Base-by-base conservation (phyloP, 2,329 filamentous ascomycete species). In the Hyphodiscus sp. region DNA sequence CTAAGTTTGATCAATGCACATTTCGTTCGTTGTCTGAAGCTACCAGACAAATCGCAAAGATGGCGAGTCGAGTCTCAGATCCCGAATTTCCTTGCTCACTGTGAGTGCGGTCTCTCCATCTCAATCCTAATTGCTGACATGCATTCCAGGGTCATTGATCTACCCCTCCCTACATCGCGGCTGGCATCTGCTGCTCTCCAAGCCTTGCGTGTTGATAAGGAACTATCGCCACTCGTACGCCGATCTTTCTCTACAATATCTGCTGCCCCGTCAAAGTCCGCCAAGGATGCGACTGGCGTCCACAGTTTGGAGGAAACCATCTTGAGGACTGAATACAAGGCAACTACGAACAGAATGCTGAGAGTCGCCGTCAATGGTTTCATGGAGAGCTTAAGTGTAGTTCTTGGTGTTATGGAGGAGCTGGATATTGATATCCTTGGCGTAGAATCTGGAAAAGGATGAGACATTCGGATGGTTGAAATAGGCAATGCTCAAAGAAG, bases 311-410 rank as follows among this genome's bases (percentile, higher is more conserved):
- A 66, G 38, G 71, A 73, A 62, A 78, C 73, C 1, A 71, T 91
- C 4, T 75, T 97, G 47, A 77, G 79, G 56, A 86, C 89, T 10
- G 80, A 86, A 56, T 97, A 97, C 72, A 80, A 78, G 51, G 94
- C 94, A 1, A 90, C 90, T 0, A 97, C 94, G 19, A 96, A 96
- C 68, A 86, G 94, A 62, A 97, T 97, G 92, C 78, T 99, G 54
- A 85, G 94, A 45, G 94, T 99, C 2, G 89, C 92, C 2, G 91
- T 96, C 53, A 97, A 97, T 72, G 90, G 91, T 10, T 96, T 96
- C 71, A 91, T 97, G 78, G 92, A 97, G 65, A 95, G 87, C 62
- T 70, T 96, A 52, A 82, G 83, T 50, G 82, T 96, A 5, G 86
- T 96, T 1, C 70, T 96, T 43, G 88, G 91, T 51, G 87, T 95